Base-by-base conservation (phyloP, 768 basidiomycete genomes). In the Rhizopogon rudus region DNA sequence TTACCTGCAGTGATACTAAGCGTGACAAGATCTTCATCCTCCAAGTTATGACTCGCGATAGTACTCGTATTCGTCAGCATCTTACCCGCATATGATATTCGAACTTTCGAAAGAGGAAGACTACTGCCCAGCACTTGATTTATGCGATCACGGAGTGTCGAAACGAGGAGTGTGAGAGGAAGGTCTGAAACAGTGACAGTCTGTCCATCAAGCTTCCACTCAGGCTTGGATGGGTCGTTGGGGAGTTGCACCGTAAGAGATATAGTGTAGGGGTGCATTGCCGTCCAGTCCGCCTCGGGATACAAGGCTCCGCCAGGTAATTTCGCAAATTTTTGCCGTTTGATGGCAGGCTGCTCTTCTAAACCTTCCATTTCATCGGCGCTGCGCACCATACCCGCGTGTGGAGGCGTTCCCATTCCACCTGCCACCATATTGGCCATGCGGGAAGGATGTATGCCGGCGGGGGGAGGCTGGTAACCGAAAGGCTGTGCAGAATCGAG, bases 261-360 rank as follows among this genome's bases (percentile, higher is more conserved):
- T 63, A 98, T 91, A 12, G 96, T 89, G 61, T 95, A 88, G 33
- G 93, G 91, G 68, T 98, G 93, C 82, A 93, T 86, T 45, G 77
- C 77, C 61, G 93, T 83, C 94, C 94, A 98, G 68, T 95, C 91
- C 52, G 82, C 78, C 64, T 93, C 94, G 6, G 92, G 81, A 70
- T 95, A 97, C 54, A 88, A 71, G 52, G 84, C 83, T 0, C 93
- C 93, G 29, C 85, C 91, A 2, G 91, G 89, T 39, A 93, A 72
- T 70, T 93, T 95, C 28, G 88, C 87, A 13, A 96, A 83, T 54
- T 84, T 84, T 63, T 92, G 90, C 52, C 93, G 79, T 72, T 99
- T 99, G 46, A 94, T 84, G 5, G 91, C 87, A 22, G 88, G 90
- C 20, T 84, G 73, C 46, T 82, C 85, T 53, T 86, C 88, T 14